These are phyloP conservation scores for Proteromonas lacertae DNA, from an alignment of 352 stramenopile species.

Conservation along the genomic window DNA sequence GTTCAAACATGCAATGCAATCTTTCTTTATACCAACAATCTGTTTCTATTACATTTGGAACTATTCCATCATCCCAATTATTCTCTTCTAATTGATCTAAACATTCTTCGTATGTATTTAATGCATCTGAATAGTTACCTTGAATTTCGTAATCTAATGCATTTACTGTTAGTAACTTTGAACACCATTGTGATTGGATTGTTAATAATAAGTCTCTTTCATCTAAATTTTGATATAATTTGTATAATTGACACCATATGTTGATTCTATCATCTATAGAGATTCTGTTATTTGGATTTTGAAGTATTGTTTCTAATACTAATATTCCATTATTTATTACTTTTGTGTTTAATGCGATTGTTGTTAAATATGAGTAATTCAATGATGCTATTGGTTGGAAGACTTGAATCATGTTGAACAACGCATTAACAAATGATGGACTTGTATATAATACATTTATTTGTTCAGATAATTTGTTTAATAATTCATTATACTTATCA, in stretches of 20 bases:
- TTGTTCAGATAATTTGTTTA: background rate
- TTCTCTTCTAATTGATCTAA: no score
- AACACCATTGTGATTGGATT: background rate
- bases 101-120: no score
- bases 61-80: no score
- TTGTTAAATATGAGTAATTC: no score
- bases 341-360: background rate
- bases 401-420: no score
- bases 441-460: background rate
- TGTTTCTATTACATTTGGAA: no score
- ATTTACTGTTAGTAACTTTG: background rate
- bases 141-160: slow-evolving; percentile 2
- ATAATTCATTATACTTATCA: background rate
- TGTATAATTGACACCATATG: slow-evolving; percentile 3
- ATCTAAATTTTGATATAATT: slow-evolving; percentile 1
- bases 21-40: no score
- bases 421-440: background rate
- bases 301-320: background rate
- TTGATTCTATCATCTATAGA: background rate
- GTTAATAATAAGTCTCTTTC: slow-evolving; percentile 2
- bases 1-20: no score
- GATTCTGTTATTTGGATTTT: background rate
- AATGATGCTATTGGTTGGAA: background rate
- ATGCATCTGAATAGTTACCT: slow-evolving; percentile 3
- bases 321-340: background rate